Evolutionary conservation across 768 basidiomycete genomes (phyloP), one percentile per base, ranked within the genome.

Genomic region (Pulveroboletus frians): DNA sequence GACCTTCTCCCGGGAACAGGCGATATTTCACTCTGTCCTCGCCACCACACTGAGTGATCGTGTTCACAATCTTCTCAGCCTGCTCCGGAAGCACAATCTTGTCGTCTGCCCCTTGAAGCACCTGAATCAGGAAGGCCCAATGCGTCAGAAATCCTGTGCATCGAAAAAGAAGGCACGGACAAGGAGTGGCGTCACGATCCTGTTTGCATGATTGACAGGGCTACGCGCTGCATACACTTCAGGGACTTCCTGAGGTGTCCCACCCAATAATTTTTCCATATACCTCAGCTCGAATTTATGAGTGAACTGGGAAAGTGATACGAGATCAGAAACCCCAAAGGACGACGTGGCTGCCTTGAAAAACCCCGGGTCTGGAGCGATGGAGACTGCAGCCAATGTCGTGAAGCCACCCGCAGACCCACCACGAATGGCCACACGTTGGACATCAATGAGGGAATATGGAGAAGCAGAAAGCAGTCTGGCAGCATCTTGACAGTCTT

Each of bases 351-450:
- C 86, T 0, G 84, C 76, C 54, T 84, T 88, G 20, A 75, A 73
- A 9, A 62, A 69, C n/a, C 72, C 63, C 0, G 72, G 65, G 10
- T 71, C 67, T 9, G 67, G 72, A 10, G 73, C 72, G 27, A 66
- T 59, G 46, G 72, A 72, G 9, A 81, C 64, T 9, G 74, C 56
- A 0, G 69, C 72, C 30, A 92, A 76, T 5, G 75, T 73, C 2
- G 86, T 88, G 63, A 74, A 88, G 0, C 89, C 89, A 2, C 89
- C 88, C 4, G 87, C 77, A 11, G 85, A 87, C 0, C 78, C 73
- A 0, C 89, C 90, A 3, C 84, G 80, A 52, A 92, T 83, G 15
- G 80, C 78, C 5, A 79, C 72, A 8, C 88, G 82, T 42, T 76
- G 66, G 1, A 71, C 67, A 52, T 92, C 89, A 47, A 87, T 74